A percentile compares a stretch with the other conserved stretches of the same genome.
phyloP scores from a whole-genome alignment of 106 monocot genomes.

The Allium fistulosum region DNA sequence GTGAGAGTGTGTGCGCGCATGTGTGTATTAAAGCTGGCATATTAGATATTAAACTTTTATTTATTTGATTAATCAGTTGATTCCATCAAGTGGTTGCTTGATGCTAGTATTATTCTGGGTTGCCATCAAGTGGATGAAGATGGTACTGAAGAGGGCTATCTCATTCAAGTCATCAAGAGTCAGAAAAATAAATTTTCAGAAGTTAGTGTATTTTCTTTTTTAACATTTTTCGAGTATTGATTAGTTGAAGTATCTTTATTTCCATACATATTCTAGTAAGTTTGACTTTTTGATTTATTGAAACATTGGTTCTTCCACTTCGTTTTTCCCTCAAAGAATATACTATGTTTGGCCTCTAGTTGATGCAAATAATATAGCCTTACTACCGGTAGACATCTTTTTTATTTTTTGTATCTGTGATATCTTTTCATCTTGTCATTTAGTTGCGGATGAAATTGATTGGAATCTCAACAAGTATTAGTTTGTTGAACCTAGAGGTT shows the following conservation, averaged over 20 bases:
- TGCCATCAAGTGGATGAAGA: slow-evolving; percentile 59
- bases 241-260: neutral
- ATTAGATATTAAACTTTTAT: slow-evolving; percentile 2
- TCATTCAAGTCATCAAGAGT: slow-evolving; percentile 62
- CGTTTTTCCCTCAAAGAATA: neutral
- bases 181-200: slow-evolving; percentile 32
- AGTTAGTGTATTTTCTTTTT: slow-evolving; percentile 31
- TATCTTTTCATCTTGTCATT: too few species aligned
- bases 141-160: slow-evolving; percentile 61
- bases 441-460: too few species aligned
- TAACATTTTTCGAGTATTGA: neutral
- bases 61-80: slow-evolving; percentile 41
- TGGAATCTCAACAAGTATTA: too few species aligned
- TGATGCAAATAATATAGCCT: too few species aligned
- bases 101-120: slow-evolving; percentile 71
- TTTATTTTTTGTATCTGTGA: too few species aligned
- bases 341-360: too few species aligned
- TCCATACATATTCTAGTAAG: neutral
- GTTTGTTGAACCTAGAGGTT: too few species aligned
- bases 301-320: neutral
- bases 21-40: too few species aligned
- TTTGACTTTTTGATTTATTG: neutral
- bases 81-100: slow-evolving; percentile 70
- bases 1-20: too few species aligned
- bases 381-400: too few species aligned